Base-by-base conservation (phyloP, 2,329 filamentous ascomycete genomes). In the Bertia moriformis region DNA sequence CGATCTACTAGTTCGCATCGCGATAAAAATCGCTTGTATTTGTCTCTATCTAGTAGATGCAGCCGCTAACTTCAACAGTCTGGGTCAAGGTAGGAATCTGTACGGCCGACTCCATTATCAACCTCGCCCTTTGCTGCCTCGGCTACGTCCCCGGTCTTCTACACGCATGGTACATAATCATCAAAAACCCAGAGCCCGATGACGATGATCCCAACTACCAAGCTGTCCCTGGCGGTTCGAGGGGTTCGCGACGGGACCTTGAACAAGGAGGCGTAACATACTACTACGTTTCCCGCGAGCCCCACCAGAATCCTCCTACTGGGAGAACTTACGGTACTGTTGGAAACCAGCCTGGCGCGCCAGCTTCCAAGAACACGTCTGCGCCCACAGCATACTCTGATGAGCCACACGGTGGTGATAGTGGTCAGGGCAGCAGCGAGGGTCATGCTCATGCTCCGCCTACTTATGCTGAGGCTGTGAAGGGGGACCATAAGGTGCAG, bases 401-500 rank as follows among this genome's bases (percentile, higher is more conserved):
- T 7, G 32, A 17, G 7, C 12, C 12, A 7, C 32, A 35, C 10
- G 32, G 10, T 35, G 32, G 32, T 14, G 15, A 15, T 7, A 35
- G 32, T 35, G 17, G 15, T 15, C 32, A 35, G 15, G 32, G 12
- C 15, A 7, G n/a, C 7, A 27, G 22, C n/a, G 12, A 35, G 15
- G 24, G 24, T 29, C 10, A 29, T 29, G 12, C 32, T 7, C 32
- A 15, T 13, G 7, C 32, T 10, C 32, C 32, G 17, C 32, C 32
- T 10, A 35, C 32, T 7, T 35, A 35, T 15, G 32, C 32, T 15
- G 32, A 35, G 15, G 32, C 32, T 35, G 32, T 35, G 12, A 80
- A 79, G 51, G 32, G 32, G 7, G 32, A 35, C 32, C 32, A 35
- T 15, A 35, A 35, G 32, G 15, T 35, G 10, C 32, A 35, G 32